Conservation (phyloP, 176 grass and related monocot species). For the Echinochloa phyllopogon region DNA sequence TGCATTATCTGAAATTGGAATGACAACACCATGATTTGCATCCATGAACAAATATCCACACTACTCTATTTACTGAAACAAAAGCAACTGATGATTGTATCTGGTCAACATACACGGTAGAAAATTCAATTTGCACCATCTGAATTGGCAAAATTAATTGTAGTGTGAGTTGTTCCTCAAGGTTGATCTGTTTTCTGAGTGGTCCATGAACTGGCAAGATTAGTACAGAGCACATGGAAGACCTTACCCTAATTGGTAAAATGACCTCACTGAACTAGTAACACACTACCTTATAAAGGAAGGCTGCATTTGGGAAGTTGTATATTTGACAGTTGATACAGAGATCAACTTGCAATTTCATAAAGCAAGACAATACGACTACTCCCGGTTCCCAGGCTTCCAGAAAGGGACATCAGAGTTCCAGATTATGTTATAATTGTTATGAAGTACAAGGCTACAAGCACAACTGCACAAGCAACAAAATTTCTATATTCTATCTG, state of each 20-base stretch:
- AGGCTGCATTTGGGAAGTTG: neutral
- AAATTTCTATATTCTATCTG: neutral
- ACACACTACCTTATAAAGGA: neutral
- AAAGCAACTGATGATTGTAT: neutral
- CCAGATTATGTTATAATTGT: slow-evolving; percentile 1
- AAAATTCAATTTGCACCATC: neutral
- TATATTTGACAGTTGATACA: neutral
- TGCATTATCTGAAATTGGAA: neutral
- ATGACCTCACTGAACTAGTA: neutral
- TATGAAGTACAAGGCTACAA: neutral
- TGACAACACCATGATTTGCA: neutral
- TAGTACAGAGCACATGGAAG: neutral
- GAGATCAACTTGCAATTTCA: neutral
- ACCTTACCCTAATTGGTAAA: neutral
- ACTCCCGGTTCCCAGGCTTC: neutral
- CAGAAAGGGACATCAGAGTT: neutral
- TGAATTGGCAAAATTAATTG: neutral
- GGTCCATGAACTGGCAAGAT: neutral
- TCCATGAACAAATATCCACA: neutral
- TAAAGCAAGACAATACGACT: neutral
- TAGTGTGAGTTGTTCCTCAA: neutral
- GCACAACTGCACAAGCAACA: neutral
- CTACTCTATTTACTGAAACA: neutral
- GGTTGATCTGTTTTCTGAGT: neutral
- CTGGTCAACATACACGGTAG: neutral